These are phyloP conservation scores for Gliomastix tumulicola DNA, from an alignment of 2,329 filamentous ascomycete species.

Conservation along the genomic window DNA sequence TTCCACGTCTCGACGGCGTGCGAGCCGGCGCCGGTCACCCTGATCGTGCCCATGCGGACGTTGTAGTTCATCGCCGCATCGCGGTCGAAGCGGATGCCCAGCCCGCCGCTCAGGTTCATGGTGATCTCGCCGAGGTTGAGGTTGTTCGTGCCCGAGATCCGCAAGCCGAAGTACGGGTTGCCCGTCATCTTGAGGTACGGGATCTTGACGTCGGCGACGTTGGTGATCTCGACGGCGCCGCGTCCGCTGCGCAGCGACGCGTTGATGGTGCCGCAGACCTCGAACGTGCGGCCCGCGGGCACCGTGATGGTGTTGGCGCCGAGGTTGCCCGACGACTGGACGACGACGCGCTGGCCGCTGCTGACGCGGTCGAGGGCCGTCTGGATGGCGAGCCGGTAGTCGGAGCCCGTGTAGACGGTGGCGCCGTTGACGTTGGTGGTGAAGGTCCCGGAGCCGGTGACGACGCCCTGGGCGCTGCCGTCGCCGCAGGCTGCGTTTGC, in stretches of 20 bases:
- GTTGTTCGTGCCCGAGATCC: conserved; percentile 1
- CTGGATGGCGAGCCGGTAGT: conserved; percentile 4
- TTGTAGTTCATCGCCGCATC: neutral
- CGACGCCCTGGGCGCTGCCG: neutral
- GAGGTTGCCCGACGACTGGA: conserved; percentile 1
- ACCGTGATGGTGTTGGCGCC: neutral
- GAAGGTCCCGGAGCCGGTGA: conserved; percentile 1
- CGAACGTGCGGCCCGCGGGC: conserved; percentile 2
- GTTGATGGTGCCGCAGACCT: conserved; percentile 3
- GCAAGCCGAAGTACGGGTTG: conserved; percentile 3
- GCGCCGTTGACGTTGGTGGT: neutral
- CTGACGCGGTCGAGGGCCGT: conserved; percentile 1
- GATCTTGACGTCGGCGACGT: neutral
- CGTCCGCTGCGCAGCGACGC: neutral
- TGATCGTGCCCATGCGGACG: conserved; percentile 2
- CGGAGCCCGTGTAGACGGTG: conserved; percentile 1
- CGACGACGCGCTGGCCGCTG: neutral
- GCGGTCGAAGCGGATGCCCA: conserved; percentile 4
- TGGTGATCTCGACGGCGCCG: neutral
- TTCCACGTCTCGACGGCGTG: conserved; percentile 3
- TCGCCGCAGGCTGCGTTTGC: neutral
- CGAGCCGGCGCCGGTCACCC: conserved; percentile 1
- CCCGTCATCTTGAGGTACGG: conserved; percentile 3
- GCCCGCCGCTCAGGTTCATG: conserved; percentile 3
- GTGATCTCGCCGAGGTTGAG: conserved; percentile 1